Conservation (phyloP, 2,329 filamentous ascomycete genomes). For the Periconia sp. region DNA sequence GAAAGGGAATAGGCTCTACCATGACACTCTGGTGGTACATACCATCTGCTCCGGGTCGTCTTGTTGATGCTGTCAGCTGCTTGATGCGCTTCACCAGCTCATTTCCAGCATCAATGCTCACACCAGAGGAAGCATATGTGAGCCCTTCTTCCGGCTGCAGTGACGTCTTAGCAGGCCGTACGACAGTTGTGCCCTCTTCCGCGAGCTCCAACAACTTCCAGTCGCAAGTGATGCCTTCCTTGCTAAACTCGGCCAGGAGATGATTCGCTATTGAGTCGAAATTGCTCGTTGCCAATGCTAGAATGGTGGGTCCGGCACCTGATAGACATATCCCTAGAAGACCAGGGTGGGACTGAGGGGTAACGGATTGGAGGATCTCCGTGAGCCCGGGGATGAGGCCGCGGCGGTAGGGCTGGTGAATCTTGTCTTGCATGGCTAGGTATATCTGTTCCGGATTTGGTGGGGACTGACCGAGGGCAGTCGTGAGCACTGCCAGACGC, state of each 20-base stretch:
- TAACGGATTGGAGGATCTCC: conserved; percentile 90
- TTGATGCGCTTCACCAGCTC: conserved; percentile 92
- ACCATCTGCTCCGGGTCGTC: conserved; percentile 84
- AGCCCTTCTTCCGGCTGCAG: conserved; percentile 51
- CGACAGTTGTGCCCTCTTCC: conserved; percentile 65
- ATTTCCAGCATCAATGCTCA: conserved; percentile 94
- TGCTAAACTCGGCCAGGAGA: conserved; percentile 76
- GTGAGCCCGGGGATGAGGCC: conserved; percentile 89
- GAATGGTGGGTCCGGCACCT: conserved; percentile 91
- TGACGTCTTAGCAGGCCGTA: conserved; percentile 21
- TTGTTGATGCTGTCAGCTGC: conserved; percentile 82
- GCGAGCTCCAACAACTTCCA: conserved; percentile 92
- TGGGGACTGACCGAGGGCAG: conserved; percentile 86
- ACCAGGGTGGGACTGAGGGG: conserved; percentile 82
- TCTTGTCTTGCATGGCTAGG: conserved; percentile 97
- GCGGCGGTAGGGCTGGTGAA: conserved; percentile 96
- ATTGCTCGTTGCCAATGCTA: conserved; percentile 88
- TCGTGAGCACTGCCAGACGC: conserved; percentile 87
- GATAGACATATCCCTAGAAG: conserved; percentile 94
- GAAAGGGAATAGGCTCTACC: too few species aligned
- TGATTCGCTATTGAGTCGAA: conserved; percentile 84
- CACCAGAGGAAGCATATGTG: conserved; percentile 92
- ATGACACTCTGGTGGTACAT: too few species aligned
- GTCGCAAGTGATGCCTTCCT: conserved; percentile 75
- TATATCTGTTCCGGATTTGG: conserved; percentile 94